phyloP scores from a whole-genome alignment of 1,284 basidiomycete species.

The Paramarasmius palmivorus region DNA sequence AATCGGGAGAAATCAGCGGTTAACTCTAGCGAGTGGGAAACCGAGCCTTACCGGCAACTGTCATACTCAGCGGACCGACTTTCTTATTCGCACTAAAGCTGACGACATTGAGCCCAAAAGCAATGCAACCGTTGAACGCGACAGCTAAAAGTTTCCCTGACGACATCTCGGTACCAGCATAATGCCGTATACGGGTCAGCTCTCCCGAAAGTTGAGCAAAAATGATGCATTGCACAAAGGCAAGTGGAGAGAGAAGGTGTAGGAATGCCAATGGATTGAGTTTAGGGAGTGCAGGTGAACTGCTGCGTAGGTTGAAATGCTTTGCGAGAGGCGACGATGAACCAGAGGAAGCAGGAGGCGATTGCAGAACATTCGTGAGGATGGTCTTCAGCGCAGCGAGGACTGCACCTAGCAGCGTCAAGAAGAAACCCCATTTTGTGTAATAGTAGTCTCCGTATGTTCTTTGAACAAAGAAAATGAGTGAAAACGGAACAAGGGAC shows the following conservation, averaged over 20 bases:
- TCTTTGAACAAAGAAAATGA: constrained; percentile 35
- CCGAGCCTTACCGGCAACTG: constrained; percentile 70
- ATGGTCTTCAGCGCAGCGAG: constrained; percentile 92
- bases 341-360: constrained; percentile 15
- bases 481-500: background rate
- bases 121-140: constrained; percentile 78
- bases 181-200: constrained; percentile 60
- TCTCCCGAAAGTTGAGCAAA: constrained; percentile 82
- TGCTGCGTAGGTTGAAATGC: background rate
- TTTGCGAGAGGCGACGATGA: constrained; percentile 20
- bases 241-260: constrained; percentile 82
- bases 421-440: constrained; percentile 76
- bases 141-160: constrained; percentile 54
- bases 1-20: constrained; percentile 11
- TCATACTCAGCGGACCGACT: constrained; percentile 85
- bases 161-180: constrained; percentile 54
- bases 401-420: constrained; percentile 86
- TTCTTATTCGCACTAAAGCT: constrained; percentile 91
- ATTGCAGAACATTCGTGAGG: constrained; percentile 80
- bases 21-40: constrained; percentile 4
- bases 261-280: constrained; percentile 88
- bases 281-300: constrained; percentile 23
- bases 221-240: constrained; percentile 82
- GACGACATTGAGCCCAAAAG: constrained; percentile 89
- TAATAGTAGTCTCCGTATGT: constrained; percentile 93